Base-by-base conservation (phyloP, 495 filamentous ascomycete genomes). In the Margaritispora aquatica region DNA sequence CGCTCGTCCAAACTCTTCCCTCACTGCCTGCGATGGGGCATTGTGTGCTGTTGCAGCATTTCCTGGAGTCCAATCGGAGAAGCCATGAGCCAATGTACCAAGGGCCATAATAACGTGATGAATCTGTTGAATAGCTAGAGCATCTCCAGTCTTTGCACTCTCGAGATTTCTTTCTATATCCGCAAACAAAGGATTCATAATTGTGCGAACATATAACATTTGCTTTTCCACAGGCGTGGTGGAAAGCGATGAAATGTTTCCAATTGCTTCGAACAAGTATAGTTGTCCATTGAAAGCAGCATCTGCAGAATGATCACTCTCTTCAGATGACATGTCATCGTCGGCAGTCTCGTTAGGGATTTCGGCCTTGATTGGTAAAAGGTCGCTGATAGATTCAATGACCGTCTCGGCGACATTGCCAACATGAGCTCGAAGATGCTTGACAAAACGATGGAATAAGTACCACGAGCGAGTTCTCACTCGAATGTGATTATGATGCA, bases 61-160 rank as follows among this genome's bases (percentile, higher is more conserved):
- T 0, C 81, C 86, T 15, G 89, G 88, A 36, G 78, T 82, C 82
- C 88, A 90, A 62, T 98, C 92, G 2, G 90, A 92, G 69, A 92
- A 97, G 7, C 94, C 94, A 36, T 86, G 82, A 15, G 92, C 91
- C 21, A 97, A 76, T 15, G 90, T 96, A 5, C 95, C 94, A 7
- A 97, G 77, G 31, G 94, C 94, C 92, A 97, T 93, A 59, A 97
- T 90, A 60, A 93, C 84, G 70, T 99, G 94, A 68, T 97, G 95
- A 19, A 97, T 87, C 71, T 99, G 94, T 11, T 96, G 75, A 38
- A 87, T 69, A 0, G 91, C 86, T 63, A 88, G 85, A 55, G 88
- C 83, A 69, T 97, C 90, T 7, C 90, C 88, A 53, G 81, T 69
- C 66, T 89, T 89, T 19, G 94, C 94, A 41, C 80, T 72, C 19